Conservation (phyloP, 371 early-diverging fungal species). For the Zopfochytrium polystomum region DNA sequence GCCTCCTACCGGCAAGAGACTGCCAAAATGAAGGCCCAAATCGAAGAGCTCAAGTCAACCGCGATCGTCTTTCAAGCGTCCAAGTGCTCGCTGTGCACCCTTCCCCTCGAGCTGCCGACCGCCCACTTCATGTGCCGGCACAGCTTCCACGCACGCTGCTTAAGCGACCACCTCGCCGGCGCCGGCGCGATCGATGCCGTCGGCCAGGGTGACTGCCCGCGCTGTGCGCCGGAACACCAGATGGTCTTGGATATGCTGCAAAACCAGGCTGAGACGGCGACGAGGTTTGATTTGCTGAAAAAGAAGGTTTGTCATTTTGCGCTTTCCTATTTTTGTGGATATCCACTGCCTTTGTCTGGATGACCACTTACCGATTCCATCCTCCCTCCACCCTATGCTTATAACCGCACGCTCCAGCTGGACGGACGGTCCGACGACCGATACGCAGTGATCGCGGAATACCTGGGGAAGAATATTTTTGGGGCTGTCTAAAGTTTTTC, state of each 20-base stretch:
- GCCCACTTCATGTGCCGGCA: slow-evolving; percentile 91
- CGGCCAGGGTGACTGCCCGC: slow-evolving; percentile 74
- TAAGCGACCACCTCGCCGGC: slow-evolving; percentile 24
- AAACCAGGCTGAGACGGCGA: slow-evolving; percentile 70
- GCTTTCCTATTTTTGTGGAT: neutral
- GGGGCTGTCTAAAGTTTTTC: too few species aligned
- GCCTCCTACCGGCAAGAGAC: slow-evolving; percentile 76
- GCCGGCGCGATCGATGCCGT: slow-evolving; percentile 38
- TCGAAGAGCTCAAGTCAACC: slow-evolving; percentile 71
- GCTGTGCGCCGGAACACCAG: slow-evolving; percentile 80
- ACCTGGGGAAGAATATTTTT: slow-evolving; percentile 82
- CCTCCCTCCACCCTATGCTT: neutral
- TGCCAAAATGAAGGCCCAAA: slow-evolving; percentile 68
- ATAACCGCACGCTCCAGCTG: slow-evolving; percentile 44
- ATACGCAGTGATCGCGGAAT: slow-evolving; percentile 81
- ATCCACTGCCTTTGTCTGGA: neutral
- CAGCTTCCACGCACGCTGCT: slow-evolving; percentile 82
- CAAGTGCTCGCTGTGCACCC: slow-evolving; percentile 78
- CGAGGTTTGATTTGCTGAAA: slow-evolving; percentile 75
- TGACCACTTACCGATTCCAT: neutral
- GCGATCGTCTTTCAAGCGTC: slow-evolving; percentile 77
- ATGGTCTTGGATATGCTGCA: slow-evolving; percentile 75
- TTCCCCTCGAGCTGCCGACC: slow-evolving; percentile 82
- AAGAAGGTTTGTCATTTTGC: slow-evolving; percentile 55
- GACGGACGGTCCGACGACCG: slow-evolving; percentile 72